Base-by-base conservation (phyloP, 495 filamentous ascomycete genomes). In the Penicillium maclennaniae region DNA sequence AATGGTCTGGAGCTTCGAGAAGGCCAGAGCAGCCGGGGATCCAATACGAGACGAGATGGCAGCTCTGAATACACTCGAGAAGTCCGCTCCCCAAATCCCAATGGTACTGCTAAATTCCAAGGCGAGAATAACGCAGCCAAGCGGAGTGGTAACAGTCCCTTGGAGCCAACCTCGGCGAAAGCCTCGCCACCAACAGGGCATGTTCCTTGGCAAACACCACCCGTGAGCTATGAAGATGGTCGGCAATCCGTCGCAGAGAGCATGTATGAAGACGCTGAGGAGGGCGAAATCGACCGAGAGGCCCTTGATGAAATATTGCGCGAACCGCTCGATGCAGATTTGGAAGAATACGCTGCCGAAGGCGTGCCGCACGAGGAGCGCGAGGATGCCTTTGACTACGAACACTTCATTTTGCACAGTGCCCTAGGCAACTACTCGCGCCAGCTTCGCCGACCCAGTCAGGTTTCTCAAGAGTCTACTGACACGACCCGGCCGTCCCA, bases 331-430 rank as follows among this genome's bases (percentile, higher is more conserved):
- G 72, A 78, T 16, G 69, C 70, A 7, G 68, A 73, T 20, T 49
- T 73, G 6, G 60, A 61, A 19, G 65, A 65, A 20, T 43, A 60
- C 17, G 14, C 41, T 21, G 45, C 53, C 17, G 52, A 58, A 9
- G 72, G 73, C 12, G 60, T 74, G 26, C 79, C 83, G 5, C 93
- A 98, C 62, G 93, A 98, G 72, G 92, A 97, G 67, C 88, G 93
- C 15, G 87, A 92, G 58, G 93, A 98, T 65, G 93, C 93, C 7
- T 98, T 98, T 67, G 93, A 96, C 65, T 98, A 98, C 57, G 89
- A 97, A 62, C 83, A 95, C 61, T 95, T 96, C 70, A 96, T 96
- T 69, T 79, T 97, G 10, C 91, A 95, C 63, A 91, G 87, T 60
- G 88, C 89, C 15, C 82, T 95, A 79, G 89, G 89, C n/a, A 87